Conservation (phyloP, 768 basidiomycete genomes). For the Podaxis mareebaensis region DNA sequence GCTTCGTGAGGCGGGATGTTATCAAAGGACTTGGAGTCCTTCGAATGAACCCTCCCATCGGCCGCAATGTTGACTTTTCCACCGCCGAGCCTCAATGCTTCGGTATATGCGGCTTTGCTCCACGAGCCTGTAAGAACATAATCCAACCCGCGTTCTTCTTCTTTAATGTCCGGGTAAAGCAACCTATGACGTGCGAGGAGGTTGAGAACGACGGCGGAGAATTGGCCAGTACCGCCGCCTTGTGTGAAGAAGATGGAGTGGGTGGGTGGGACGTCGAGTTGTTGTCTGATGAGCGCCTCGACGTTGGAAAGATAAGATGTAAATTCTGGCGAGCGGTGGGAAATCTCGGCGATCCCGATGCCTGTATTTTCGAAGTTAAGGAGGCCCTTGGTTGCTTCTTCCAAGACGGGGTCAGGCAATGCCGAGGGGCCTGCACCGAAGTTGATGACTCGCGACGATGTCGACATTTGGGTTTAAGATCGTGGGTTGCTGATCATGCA, state of each 20-base stretch:
- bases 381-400: constrained; percentile 81
- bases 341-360: constrained; percentile 95
- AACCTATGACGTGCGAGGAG: constrained; percentile 85
- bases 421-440: constrained; percentile 95
- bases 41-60: constrained; percentile 63
- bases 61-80: constrained; percentile 68
- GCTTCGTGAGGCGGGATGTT: constrained; percentile 72
- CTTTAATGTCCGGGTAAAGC: constrained; percentile 57
- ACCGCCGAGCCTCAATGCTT: constrained; percentile 71
- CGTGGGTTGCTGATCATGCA: constrained; percentile 5
- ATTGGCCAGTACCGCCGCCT: constrained; percentile 91
- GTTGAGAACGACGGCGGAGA: constrained; percentile 91
- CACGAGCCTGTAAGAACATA: constrained; percentile 93
- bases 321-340: constrained; percentile 93
- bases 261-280: constrained; percentile 79
- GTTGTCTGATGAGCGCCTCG: constrained; percentile 67
- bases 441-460: constrained; percentile 67
- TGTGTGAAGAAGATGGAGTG: constrained; percentile 92
- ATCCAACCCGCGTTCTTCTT: constrained; percentile 68
- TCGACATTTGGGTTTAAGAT: constrained; percentile 27
- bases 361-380: constrained; percentile 90
- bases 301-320: constrained; percentile 61
- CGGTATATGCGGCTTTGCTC: constrained; percentile 84
- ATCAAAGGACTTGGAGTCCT: constrained; percentile 72
- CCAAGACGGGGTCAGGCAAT: constrained; percentile 82